phyloP scores from a whole-genome alignment of 768 basidiomycete species.

The Leccinum sublutescens region DNA sequence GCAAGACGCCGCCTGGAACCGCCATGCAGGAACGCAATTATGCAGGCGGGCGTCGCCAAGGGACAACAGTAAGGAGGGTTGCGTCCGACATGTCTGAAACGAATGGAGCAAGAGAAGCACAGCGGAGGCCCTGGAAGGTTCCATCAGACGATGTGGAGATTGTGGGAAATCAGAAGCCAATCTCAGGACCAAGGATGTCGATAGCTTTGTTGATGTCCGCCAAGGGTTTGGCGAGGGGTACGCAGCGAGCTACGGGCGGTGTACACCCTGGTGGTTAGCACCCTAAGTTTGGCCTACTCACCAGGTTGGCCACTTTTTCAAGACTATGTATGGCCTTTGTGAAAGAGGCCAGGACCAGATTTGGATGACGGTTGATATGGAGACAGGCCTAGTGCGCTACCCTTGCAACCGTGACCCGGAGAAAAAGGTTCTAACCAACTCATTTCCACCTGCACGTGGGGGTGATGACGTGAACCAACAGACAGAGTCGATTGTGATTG shows the following conservation, averaged over 20 bases:
- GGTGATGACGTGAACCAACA: not conserved
- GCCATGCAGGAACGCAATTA: too few relatives aligned
- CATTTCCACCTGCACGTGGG: not conserved
- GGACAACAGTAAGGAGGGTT: too few relatives aligned
- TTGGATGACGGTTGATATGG: too few relatives aligned
- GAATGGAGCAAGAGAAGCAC: not conserved
- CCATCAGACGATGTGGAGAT: not conserved
- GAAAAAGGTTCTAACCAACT: too few relatives aligned
- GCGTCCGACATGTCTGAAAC: too few relatives aligned
- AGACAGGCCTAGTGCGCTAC: too few relatives aligned
- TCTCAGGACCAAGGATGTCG: not conserved
- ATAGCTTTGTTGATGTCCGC: not conserved
- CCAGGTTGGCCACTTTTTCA: too few relatives aligned
- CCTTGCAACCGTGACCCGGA: too few relatives aligned
- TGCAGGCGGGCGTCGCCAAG: too few relatives aligned
- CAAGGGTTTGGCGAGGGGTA: not conserved
- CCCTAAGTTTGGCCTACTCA: not conserved
- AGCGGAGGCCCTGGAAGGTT: not conserved
- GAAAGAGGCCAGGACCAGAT: not conserved
- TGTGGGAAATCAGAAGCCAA: not conserved
- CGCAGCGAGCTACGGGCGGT: not conserved
- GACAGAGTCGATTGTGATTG: not conserved
- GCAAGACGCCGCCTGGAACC: too few relatives aligned
- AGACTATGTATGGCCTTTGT: too few relatives aligned
- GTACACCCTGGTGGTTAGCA: not conserved